Percentiles rank a stretch among this genome's conserved stretches.
These are phyloP conservation scores for Oidiodendron maius DNA, from an alignment of 495 filamentous ascomycete genomes.

Conservation along the genomic window DNA sequence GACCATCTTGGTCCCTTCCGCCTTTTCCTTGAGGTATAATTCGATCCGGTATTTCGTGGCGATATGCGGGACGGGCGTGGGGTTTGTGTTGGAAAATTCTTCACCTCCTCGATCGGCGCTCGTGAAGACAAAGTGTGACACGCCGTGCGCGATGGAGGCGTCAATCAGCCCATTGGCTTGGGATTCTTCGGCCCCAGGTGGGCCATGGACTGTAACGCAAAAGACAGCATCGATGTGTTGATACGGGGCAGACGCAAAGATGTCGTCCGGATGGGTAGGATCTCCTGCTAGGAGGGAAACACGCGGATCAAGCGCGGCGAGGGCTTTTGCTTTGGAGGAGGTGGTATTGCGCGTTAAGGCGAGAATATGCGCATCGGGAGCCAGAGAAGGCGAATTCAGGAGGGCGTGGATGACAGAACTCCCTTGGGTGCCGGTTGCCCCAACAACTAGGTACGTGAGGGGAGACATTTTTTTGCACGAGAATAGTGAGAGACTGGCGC, in stretches of 20 bases:
- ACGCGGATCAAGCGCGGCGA: conserved; percentile 35
- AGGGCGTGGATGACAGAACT: too few relatives aligned
- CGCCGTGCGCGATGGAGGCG: conserved; percentile 47
- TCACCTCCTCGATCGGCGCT: conserved; percentile 65
- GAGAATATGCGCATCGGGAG: too few relatives aligned
- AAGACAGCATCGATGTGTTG: conserved; percentile 43
- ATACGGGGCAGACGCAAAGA: conserved; percentile 30
- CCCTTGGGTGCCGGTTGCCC: too few relatives aligned
- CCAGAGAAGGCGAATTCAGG: too few relatives aligned
- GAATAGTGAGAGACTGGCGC: too few relatives aligned
- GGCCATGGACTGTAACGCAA: conserved; percentile 31
- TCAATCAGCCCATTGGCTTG: conserved; percentile 64
- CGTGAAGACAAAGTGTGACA: conserved; percentile 63
- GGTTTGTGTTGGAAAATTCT: conserved; percentile 43
- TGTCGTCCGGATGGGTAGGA: conserved; percentile 27
- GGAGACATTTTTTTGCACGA: too few relatives aligned
- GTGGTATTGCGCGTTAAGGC: conserved; percentile 52
- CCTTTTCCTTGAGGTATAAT: conserved; percentile 44
- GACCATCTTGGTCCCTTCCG: conserved; percentile 36
- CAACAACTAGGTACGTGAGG: too few relatives aligned
- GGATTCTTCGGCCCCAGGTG: conserved; percentile 37
- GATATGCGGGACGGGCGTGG: conserved; percentile 64
- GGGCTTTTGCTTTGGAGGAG: conserved; percentile 45
- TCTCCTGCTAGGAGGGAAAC: conserved; percentile 18
- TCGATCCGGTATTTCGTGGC: conserved; percentile 63